Evolutionary conservation across 2,329 filamentous ascomycete genomes (phyloP), one percentile per base, ranked within the genome.

Genomic region (Xylaria hypoxylon): DNA sequence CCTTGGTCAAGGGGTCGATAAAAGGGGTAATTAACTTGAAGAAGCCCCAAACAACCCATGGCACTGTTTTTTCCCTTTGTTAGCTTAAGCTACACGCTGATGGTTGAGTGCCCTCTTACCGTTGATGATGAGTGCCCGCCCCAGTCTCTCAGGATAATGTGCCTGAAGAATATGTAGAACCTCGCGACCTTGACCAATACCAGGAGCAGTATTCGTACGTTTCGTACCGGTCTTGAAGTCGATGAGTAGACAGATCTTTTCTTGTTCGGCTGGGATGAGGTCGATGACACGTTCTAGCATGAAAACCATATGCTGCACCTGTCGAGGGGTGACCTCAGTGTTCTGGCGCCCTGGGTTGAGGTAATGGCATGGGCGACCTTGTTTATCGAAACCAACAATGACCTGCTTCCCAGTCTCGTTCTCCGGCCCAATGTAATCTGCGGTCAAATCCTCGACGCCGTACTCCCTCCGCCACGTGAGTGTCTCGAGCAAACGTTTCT

Each of bases 341-440:
- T 99, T 99, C 82, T 99, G 96, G 72, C 91, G 89, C 35, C 90
- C 92, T 1, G 96, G 96, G 77, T 92, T 91, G 66, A 99, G 87
- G 80, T 97, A 97, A 75, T 96, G 88, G 79, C 94, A 97, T 1
- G 94, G 93, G n/a, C 95, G 86, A 56, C 87, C 91, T 67, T 93
- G 84, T 65, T 90, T 92, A 81, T 99, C 96, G 80, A 89, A 99
- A 47, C 96, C 96, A 22, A 96, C 80, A 64, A 97, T 85, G 64
- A 97, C 86, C 79, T 98, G 95, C 84, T 99, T 99, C 72, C 96
- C 96, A 10, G 95, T 98, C 82, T 95, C 94, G 79, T 97, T 97
- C 83, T 99, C 96, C 13, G 92, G 89, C 0, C 92, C 93, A 75
- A 98, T 95, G 80, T 97, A 92, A 8, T 97, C 94, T 10, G 91